Percentiles rank a stretch among this genome's conserved stretches.
phyloP scores from a whole-genome alignment of 2,329 filamentous ascomycete species.

The Helminthosporium solani region DNA sequence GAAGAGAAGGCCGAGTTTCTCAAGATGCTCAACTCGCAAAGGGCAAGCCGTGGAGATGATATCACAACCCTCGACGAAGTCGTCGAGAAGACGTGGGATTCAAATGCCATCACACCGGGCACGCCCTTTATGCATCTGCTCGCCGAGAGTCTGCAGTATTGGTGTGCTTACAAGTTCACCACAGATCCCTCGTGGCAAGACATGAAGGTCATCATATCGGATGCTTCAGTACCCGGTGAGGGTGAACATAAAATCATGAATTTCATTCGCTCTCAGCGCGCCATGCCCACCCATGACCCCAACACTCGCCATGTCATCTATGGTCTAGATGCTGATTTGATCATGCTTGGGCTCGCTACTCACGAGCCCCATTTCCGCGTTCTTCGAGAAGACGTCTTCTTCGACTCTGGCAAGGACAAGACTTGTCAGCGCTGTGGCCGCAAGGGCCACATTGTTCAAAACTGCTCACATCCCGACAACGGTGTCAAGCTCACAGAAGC shows the following conservation, averaged over 20 bases:
- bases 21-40: constrained; percentile 79
- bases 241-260: constrained; percentile 99
- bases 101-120: constrained; percentile 84
- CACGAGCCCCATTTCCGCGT: constrained; percentile 98
- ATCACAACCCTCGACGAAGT: constrained; percentile 63
- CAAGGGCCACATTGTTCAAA: constrained; percentile 82
- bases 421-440: constrained; percentile 91
- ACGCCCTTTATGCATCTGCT: constrained; percentile 99
- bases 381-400: constrained; percentile 94
- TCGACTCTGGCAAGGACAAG: constrained; percentile 78
- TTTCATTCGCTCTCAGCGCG: constrained; percentile 90
- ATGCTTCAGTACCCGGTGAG: constrained; percentile 95
- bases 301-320: constrained; percentile 99
- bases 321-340: constrained; percentile 94
- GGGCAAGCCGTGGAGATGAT: constrained; percentile 51
- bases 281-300: constrained; percentile 86
- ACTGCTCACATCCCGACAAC: constrained; percentile 58
- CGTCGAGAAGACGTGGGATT: constrained; percentile 89
- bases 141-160: constrained; percentile 86
- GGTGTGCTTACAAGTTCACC: constrained; percentile 96
- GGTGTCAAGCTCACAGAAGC: constrained; percentile 78
- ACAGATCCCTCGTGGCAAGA: constrained; percentile 90
- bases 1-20: constrained; percentile 85
- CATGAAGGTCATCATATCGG: constrained; percentile 96
- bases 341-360: constrained; percentile 95